Conservation (phyloP, 208 protist species). For the Angomonas ambiguus region DNA sequence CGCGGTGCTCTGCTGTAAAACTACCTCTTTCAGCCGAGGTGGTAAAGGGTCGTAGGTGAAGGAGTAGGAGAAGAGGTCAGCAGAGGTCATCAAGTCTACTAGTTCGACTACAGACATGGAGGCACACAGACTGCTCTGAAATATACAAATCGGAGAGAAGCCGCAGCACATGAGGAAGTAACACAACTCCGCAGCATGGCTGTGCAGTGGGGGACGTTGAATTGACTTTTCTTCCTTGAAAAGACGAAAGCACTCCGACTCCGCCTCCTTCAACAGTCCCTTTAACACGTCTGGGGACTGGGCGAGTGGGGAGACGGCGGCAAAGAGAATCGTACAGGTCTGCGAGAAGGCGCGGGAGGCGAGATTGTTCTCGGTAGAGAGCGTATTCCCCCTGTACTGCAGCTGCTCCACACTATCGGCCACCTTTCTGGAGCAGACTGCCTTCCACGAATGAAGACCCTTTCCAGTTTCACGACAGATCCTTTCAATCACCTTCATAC, state of each 20-base stretch:
- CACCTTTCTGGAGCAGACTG: not conserved
- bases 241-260: constrained; percentile 9
- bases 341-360: constrained; percentile 16
- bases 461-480: not conserved
- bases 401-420: constrained; percentile 1
- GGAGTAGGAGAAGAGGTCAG: constrained; percentile 37
- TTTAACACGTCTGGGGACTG: constrained; percentile 1
- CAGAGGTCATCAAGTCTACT: constrained; percentile 31
- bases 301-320: constrained; percentile 14
- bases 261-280: constrained; percentile 11
- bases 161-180: constrained; percentile 62
- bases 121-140: constrained; percentile 57
- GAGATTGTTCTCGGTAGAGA: not conserved
- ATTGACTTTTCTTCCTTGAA: not conserved
- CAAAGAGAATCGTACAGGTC: constrained; percentile 25
- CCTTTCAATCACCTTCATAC: not conserved
- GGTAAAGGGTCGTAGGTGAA: constrained; percentile 41
- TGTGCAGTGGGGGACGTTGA: constrained; percentile 26
- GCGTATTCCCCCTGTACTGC: not conserved
- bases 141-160: constrained; percentile 40
- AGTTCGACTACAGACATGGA: constrained; percentile 37
- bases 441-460: not conserved
- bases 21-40: constrained; percentile 21
- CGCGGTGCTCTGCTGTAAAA: constrained; percentile 14
- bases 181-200: constrained; percentile 22